Base-by-base conservation (phyloP, 2,329 filamentous ascomycete genomes). In the Nothomitra cinnamomea region DNA sequence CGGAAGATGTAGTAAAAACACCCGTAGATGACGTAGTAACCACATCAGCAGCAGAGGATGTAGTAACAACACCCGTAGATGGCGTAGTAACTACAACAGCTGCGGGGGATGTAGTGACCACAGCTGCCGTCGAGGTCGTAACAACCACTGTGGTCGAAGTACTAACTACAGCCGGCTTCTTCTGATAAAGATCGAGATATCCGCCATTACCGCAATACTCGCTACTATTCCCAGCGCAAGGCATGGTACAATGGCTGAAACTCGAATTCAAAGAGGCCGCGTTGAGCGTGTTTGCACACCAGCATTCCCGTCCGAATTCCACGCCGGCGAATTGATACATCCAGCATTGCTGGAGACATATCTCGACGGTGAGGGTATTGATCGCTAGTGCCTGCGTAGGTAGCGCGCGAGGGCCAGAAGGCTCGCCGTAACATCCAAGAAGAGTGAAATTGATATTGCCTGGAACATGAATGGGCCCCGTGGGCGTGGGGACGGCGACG, bases 341-440 rank as follows among this genome's bases (percentile, higher is more conserved):
- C 19, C 47, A 55, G 53, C 64, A 66, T 43, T 58, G 52, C 0
- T 52, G 51, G 10, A 55, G 56, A 47, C 60, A 61, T 17, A 43
- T 48, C 38, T 60, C 59, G 24, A 66, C 59, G 4, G 48, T 51
- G 22, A 51, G 24, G 2, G 24, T 32, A 41, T 51, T 24, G 32
- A 4, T 15, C 32, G 48, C 60, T 55, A 63, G 64, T 22, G 63
- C 61, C 21, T 62, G 59, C 6, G 57, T 64, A 10, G 56, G 45
- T 13, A 69, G 56, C 24, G 66, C 62, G n/a, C 68, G 63, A 25
- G 66, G 66, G 43, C 57, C 57, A 3, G 57, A 56, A 3, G 62
- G 64, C 55, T 70, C 68, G 24, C 61, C 60, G 57, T 69, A 70
- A 52, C 69, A 71, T 17, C 68, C 69, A 3, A 70, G 59, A 56